Base-by-base conservation (phyloP, 306 rosid genomes). In the Cucurbita moschata region DNA sequence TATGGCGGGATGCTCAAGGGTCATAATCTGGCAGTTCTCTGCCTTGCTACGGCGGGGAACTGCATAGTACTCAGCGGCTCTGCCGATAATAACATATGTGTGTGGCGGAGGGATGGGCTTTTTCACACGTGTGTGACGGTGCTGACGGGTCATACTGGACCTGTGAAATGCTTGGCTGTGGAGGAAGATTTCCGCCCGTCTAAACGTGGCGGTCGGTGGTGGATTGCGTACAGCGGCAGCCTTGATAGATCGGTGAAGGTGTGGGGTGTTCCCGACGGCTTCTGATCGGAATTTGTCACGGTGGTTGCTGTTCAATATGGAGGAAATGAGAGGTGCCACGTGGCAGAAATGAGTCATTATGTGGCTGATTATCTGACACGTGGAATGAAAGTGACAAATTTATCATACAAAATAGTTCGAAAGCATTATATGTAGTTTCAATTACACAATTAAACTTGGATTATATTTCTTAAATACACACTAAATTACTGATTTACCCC, bases 181-280 rank as follows among this genome's bases (percentile, higher is more conserved):
- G 92, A 86, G 79, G 73, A 75, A 54, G 96, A 88, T 15, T 77
- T 53, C 12, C 86, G 83, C 4, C 1, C 79, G 37, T 52, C 55
- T 3, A 51, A 49, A 1, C 64, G 11, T 4, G 74, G 77, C 0
- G 88, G 83, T 7, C 75, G 30, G 12, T 82, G 91, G 66, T 95
- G 92, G 96, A 52, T 84, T 5, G 71, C 89, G 74, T 95, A 95
- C 55, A 91, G 97, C 72, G 99, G 99, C 14, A 95, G 99, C 74
- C 87, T 95, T 49, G 99, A 95, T 65, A 91, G 90, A 76, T 91
- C 97, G 0, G 99, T 91, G 5, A 95, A 91, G 82, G 97, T 95
- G 0, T 95, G 99, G 99, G 83, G 88, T 7, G 85, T 95, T 3
- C 77, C 95, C 1, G 73, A 51, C 46, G 26, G 77, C 77, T 44